phyloP scores from a whole-genome alignment of 305 asterid genomes.

The Galium porrigens region DNA sequence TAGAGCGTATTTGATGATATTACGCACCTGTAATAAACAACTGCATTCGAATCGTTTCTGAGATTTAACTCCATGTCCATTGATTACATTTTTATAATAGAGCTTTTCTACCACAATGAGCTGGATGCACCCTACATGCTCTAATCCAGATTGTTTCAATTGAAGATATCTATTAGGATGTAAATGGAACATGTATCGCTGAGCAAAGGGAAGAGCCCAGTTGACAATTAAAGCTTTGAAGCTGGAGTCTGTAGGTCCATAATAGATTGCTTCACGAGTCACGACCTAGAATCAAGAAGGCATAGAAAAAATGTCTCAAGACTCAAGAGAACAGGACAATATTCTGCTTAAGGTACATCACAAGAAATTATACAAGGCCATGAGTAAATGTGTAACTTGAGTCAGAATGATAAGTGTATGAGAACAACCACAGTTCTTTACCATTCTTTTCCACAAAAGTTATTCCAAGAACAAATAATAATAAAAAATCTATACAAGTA shows the following conservation, averaged over 20 bases:
- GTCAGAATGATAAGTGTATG: background rate
- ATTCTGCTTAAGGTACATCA: constrained; percentile 8
- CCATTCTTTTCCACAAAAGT: background rate
- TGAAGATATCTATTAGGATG: constrained; percentile 45
- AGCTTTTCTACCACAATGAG: constrained; percentile 54
- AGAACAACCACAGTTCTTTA: background rate
- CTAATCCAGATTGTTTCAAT: constrained; percentile 50
- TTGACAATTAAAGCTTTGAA: constrained; percentile 45
- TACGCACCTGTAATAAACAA: constrained; percentile 72
- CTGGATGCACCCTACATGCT: constrained; percentile 35
- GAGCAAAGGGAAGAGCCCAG: constrained; percentile 79
- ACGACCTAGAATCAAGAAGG: constrained; percentile 49
- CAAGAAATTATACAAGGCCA: background rate
- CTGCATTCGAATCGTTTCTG: constrained; percentile 43
- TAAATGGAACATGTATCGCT: constrained; percentile 41
- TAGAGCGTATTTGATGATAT: background rate
- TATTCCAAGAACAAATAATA: background rate
- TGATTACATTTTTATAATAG: constrained; percentile 54
- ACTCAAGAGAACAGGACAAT: constrained; percentile 4
- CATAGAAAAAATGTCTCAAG: constrained; percentile 9
- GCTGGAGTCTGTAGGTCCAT: constrained; percentile 35
- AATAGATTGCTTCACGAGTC: constrained; percentile 54
- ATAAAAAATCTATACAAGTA: background rate
- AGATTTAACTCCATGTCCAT: constrained; percentile 31
- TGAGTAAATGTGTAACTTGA: background rate